Percentiles rank a stretch among this genome's conserved stretches.
phyloP scores from a whole-genome alignment of 2,329 filamentous ascomycete genomes.

The Colletotrichum musae region DNA sequence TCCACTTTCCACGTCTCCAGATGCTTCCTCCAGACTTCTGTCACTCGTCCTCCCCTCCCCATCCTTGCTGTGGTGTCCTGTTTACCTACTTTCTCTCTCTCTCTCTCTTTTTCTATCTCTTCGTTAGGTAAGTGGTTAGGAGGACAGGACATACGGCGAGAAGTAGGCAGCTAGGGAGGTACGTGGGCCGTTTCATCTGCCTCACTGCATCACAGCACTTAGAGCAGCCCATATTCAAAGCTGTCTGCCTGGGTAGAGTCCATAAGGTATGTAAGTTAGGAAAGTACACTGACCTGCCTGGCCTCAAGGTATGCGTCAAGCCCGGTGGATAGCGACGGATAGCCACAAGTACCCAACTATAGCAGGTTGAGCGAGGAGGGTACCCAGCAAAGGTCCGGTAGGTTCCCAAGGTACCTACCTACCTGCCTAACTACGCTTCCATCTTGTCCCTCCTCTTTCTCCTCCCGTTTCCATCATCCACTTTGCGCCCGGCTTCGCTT shows the following conservation, averaged over 20 bases:
- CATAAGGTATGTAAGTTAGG: too few relatives aligned
- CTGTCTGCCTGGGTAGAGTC: too few relatives aligned
- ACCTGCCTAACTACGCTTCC: neutral
- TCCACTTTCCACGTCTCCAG: constrained; percentile 33
- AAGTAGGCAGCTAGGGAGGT: too few relatives aligned
- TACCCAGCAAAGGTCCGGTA: neutral
- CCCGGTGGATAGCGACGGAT: too few relatives aligned
- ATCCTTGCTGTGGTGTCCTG: neutral
- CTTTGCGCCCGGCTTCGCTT: constrained; percentile 38
- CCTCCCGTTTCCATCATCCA: constrained; percentile 34
- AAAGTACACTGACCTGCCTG: too few relatives aligned
- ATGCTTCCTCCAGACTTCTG: constrained; percentile 19
- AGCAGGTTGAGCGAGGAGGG: too few relatives aligned
- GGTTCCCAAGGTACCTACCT: neutral
- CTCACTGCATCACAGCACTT: too few relatives aligned
- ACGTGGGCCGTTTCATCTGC: too few relatives aligned
- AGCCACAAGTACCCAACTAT: too few relatives aligned
- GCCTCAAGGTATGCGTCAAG: too few relatives aligned
- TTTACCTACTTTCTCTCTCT: neutral
- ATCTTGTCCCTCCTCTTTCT: constrained; percentile 23
- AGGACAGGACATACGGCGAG: too few relatives aligned
- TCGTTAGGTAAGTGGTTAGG: neutral
- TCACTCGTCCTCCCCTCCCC: neutral
- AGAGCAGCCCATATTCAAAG: too few relatives aligned
- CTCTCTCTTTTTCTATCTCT: neutral